Conservation (phyloP, 345 rosid genomes). For the Abelmoschus esculentus region DNA sequence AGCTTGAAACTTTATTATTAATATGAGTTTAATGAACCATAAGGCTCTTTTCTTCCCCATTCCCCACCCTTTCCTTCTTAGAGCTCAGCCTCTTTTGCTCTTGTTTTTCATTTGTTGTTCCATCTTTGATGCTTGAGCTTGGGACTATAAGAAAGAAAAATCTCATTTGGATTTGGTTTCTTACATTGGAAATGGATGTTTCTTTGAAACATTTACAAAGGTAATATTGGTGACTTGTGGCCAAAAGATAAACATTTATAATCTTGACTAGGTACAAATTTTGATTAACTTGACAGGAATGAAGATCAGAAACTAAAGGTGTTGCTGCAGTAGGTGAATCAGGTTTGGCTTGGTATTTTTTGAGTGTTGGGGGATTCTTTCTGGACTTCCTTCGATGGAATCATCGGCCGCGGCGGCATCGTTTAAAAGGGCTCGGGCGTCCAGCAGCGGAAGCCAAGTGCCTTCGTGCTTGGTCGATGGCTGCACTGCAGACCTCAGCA, state of each 20-base stretch:
- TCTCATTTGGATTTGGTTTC: neutral
- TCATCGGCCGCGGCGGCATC: constrained; percentile 38
- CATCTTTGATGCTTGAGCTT: no score
- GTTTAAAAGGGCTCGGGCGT: constrained; percentile 42
- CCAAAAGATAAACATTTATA: no score
- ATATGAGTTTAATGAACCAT: constrained; percentile 11
- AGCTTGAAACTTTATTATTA: constrained; percentile 10
- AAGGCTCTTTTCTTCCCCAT: constrained; percentile 1
- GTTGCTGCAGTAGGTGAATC: neutral
- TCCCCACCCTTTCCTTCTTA: neutral
- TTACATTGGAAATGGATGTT: neutral
- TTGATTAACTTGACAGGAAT: constrained; percentile 1
- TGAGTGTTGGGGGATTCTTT: constrained; percentile 19
- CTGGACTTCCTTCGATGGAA: constrained; percentile 36
- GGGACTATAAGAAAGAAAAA: no score
- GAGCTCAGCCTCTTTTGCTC: neutral
- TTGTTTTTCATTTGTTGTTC: neutral
- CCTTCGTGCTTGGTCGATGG: constrained; percentile 78
- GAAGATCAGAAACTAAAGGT: constrained; percentile 1
- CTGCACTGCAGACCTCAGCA: constrained; percentile 57
- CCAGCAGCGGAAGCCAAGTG: constrained; percentile 30
- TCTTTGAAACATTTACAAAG: no score
- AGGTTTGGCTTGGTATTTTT: constrained; percentile 11
- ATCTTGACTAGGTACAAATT: neutral
- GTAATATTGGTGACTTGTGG: no score